Evolutionary conservation across 2,329 filamentous ascomycete species (phyloP), one percentile per base, ranked within the genome.

Genomic region (Diaporthe caulivora): DNA sequence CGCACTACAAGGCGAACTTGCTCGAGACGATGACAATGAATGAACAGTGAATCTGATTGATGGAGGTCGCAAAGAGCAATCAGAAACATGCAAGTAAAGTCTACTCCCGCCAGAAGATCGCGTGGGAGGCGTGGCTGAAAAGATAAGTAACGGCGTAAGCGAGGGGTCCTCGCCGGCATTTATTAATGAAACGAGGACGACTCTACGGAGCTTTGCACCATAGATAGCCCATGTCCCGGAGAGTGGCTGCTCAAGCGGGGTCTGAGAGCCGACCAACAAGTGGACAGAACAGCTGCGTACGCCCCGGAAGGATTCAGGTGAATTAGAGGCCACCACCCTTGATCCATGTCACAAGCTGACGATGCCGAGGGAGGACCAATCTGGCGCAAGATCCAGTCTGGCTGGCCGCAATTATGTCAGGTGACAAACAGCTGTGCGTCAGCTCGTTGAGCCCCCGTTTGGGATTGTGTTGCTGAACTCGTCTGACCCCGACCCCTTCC

Each of bases 111-210:
- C 60, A 26, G 62, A 8, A 40, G 1, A 37, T 51, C 11, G 24
- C n/a, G 62, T 37, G 60, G 18, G 47, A 24, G 44, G 44, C 31
- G 62, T 51, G 29, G 62, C 62, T 26, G 26, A 26, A 37, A 51
- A 65, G 62, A 65, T 65, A 40, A 65, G 62, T 21, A 13, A 9
- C 62, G 62, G 62, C 62, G 44, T 65, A 65, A 65, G 62, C 62
- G 62, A 51, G 62, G 62, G 62, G 62, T 29, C 24, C 21, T 65
- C 44, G 44, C 44, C 31, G 62, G 62, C 44, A 65, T 40, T 65
- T 65, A 26, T n/a, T n/a, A 65, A 24, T 17, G 37, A 49, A 49
- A 13, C 6, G 13, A 37, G 24, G 44, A 51, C 29, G 60, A 34
- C 21, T 17, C 24, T 44, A 51, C 29, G 60, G 60, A 37, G 40